Evolutionary conservation across 169 alveolate genomes (phyloP), one percentile per base, ranked within the genome.

Genomic region (Plasmodium reichenowi): DNA sequence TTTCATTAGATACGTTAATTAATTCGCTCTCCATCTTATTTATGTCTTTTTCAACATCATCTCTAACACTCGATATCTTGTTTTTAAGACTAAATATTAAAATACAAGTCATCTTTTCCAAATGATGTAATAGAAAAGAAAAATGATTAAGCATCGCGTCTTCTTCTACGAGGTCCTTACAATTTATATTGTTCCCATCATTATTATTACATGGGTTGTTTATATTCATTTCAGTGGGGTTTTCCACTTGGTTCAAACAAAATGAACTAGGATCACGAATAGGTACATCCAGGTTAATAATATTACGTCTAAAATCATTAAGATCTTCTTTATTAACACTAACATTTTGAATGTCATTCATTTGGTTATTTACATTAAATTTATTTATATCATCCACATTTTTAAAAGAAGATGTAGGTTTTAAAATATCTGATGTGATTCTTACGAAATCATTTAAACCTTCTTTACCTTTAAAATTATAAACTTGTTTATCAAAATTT

Each of bases 11-110:
- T 26, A 74, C 2, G 2, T 59, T 67, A 5, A 38, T 59, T 20
- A 60, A 15, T 60, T 74, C 66, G 9, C 47, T 59, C 10, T 59
- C 73, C 13, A 74, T 2, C 2, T 45, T 15, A 32, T 9, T 26
- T 13, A 74, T 3, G 1, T 67, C 15, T 60, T 59, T 74, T 45
- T 74, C 48, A 12, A 74, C 56, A 32, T 74, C 64, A 74, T 59
- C 72, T 5, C 66, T 74, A 15, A 66, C 26, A 20, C 52, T 38
- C n/a, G 88, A 38, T 20, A 74, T 43, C 22, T 74, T 60, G 12
- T 45, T 74, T 45, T 54, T 22, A 13, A 74, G 24, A 7, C 59
- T 43, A 20, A 59, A 74, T 15, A 74, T 59, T 22, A 60, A 13
- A 20, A 5, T 74, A 13, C 26, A 60, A 0, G 50, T 6, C 29